Percentiles rank a stretch among this genome's conserved stretches.
Conservation (phyloP, 768 basidiomycete species). For the Podaxis sp. region DNA sequence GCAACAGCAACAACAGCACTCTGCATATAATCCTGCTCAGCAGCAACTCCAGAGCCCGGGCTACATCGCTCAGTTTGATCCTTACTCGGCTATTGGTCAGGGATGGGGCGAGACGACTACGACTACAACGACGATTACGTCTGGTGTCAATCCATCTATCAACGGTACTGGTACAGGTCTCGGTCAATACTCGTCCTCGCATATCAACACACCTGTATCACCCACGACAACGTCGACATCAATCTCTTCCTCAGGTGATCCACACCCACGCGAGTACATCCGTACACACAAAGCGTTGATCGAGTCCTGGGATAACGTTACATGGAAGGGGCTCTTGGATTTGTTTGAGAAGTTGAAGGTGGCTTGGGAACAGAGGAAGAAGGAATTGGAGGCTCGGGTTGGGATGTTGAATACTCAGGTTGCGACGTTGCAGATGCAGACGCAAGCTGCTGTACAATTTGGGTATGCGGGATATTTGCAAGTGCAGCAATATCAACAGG, state of each 20-base stretch:
- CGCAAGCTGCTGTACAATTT: conserved; percentile 24
- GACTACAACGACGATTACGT: conserved; percentile 20
- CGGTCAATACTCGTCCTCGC: conserved; percentile 9
- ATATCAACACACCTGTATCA: conserved; percentile 6
- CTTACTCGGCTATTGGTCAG: conserved; percentile 46
- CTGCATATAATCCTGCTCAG: conserved; percentile 41
- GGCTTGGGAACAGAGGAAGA: conserved; percentile 63
- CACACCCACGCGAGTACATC: conserved; percentile 71
- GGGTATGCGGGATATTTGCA: conserved; percentile 43
- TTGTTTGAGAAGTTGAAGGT: conserved; percentile 64
- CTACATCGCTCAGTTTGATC: conserved; percentile 54
- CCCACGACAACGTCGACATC: conserved; percentile 19
- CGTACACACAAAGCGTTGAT: conserved; percentile 64
- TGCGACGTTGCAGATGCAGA: conserved; percentile 39
- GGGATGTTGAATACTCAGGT: conserved; percentile 35
- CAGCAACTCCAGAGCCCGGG: conserved; percentile 48
- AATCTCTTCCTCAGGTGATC: conserved; percentile 35
- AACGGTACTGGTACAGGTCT: conserved; percentile 17
- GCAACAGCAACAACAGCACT: conserved; percentile 27
- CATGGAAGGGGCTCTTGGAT: conserved; percentile 71
- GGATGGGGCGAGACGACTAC: conserved; percentile 35
- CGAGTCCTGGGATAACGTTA: conserved; percentile 67
- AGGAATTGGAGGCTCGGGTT: conserved; percentile 49
- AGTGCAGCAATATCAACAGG: conserved; percentile 47
- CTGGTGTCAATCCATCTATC: conserved; percentile 16